These are phyloP conservation scores for Vigna unguiculata DNA, from an alignment of 306 rosid genomes.

Conservation along the genomic window DNA sequence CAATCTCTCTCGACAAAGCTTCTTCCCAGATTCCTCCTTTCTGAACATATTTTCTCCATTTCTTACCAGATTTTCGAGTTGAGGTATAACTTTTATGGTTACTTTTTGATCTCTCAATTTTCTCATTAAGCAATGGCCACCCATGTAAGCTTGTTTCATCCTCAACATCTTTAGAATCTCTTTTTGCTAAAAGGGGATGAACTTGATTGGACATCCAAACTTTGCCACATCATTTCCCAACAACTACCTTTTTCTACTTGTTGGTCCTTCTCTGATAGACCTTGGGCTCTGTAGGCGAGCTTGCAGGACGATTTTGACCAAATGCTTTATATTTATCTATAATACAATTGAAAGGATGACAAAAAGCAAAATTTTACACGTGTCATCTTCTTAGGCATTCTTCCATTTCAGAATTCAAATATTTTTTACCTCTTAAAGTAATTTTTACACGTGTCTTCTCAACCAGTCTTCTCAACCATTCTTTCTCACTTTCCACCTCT, in stretches of 20 bases:
- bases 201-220: conserved; percentile 98
- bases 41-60: conserved; percentile 68
- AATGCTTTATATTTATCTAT: conserved; percentile 88
- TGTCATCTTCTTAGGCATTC: too few species aligned
- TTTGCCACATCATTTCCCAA: conserved; percentile 98
- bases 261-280: conserved; percentile 71
- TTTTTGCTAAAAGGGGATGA: conserved; percentile 79
- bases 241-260: conserved; percentile 82
- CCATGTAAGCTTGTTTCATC: conserved; percentile 54
- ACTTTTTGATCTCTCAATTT: conserved; percentile 61
- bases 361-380: too few species aligned
- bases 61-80: conserved; percentile 59
- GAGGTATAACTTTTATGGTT: conserved; percentile 46
- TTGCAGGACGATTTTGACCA: conserved; percentile 71
- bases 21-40: conserved; percentile 59
- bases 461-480: too few species aligned
- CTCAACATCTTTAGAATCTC: conserved; percentile 66
- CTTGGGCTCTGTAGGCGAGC: conserved; percentile 61
- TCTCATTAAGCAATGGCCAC: conserved; percentile 60
- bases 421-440: too few species aligned
- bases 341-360: conserved; percentile 93
- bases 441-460: too few species aligned
- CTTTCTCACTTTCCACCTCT: too few species aligned
- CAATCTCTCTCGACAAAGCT: conserved; percentile 43
- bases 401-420: too few species aligned